Conservation (phyloP, 495 filamentous ascomycete species). For the Aspergillus homomorphus region DNA sequence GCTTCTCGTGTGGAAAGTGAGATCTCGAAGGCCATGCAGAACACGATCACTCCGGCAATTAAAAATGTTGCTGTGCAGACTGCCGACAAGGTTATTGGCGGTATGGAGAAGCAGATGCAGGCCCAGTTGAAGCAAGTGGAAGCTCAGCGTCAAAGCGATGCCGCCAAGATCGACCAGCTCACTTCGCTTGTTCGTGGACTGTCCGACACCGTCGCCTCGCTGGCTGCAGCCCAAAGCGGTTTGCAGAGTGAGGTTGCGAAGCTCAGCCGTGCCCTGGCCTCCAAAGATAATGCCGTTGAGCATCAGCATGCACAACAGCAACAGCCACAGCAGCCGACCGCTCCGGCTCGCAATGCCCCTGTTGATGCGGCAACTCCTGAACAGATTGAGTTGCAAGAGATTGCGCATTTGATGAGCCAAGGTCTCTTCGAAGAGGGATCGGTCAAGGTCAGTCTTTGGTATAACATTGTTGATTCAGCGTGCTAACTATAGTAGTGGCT, state of each 20-base stretch:
- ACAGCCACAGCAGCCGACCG: constrained; percentile 17
- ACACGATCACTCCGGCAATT: constrained; percentile 61
- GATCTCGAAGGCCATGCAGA: constrained; percentile 58
- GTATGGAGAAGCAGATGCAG: constrained; percentile 63
- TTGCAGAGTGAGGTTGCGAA: constrained; percentile 60
- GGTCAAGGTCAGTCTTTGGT: constrained; percentile 49
- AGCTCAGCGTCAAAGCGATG: constrained; percentile 64
- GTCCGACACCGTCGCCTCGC: constrained; percentile 65
- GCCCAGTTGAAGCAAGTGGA: constrained; percentile 65
- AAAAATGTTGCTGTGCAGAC: constrained; percentile 56
- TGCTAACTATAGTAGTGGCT: constrained; percentile 63
- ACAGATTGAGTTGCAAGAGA: constrained; percentile 60
- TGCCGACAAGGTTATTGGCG: constrained; percentile 56
- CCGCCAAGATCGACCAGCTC: constrained; percentile 79
- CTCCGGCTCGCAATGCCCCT: constrained; percentile 5
- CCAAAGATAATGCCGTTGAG: constrained; percentile 10
- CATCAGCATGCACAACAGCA: neutral
- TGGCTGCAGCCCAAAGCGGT: constrained; percentile 62
- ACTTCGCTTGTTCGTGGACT: constrained; percentile 67
- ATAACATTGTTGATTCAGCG: neutral
- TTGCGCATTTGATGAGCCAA: constrained; percentile 61
- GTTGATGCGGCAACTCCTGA: constrained; percentile 51
- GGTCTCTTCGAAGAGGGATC: constrained; percentile 70
- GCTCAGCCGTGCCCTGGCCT: constrained; percentile 36
- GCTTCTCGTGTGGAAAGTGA: constrained; percentile 64